These are phyloP conservation scores for Salix brachista DNA, from an alignment of 345 rosid species.

Conservation along the genomic window DNA sequence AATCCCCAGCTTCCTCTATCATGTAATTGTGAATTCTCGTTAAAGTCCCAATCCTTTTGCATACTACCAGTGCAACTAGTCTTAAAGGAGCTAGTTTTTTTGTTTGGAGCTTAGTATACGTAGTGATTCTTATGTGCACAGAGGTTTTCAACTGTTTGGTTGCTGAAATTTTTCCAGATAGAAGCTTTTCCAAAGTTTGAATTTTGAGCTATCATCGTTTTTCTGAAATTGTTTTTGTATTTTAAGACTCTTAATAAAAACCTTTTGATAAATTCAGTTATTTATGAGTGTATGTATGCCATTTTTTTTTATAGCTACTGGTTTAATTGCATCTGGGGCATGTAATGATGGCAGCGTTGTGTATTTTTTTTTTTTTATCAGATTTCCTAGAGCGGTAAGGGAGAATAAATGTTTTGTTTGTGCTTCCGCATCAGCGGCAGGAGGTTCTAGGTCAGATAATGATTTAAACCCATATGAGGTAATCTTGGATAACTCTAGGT, in stretches of 20 bases:
- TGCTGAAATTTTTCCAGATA: neutral
- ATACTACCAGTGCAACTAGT: neutral
- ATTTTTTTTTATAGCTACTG: neutral
- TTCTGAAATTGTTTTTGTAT: neutral
- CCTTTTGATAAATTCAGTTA: neutral
- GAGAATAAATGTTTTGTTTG: constrained; percentile 37
- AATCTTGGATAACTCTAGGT: constrained; percentile 3
- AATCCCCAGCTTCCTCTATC: constrained; percentile 32
- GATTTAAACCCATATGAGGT: constrained; percentile 89
- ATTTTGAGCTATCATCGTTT: neutral
- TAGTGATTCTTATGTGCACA: no score
- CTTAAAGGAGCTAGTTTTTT: neutral
- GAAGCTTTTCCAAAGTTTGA: neutral
- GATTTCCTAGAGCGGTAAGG: constrained; percentile 33
- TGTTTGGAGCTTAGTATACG: neutral
- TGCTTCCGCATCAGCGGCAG: constrained; percentile 72
- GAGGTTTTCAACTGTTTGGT: neutral
- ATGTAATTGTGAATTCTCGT: constrained; percentile 28
- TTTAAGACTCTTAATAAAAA: neutral
- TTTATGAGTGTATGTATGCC: neutral
- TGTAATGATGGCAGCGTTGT: neutral
- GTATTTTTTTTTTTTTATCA: constrained; percentile 5
- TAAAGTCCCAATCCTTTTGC: neutral
- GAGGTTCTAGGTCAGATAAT: constrained; percentile 55
- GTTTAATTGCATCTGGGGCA: neutral